Evolutionary conservation across 352 stramenopile genomes (phyloP), one percentile per base, ranked within the genome.

Genomic region (Phytophthora meadii): DNA sequence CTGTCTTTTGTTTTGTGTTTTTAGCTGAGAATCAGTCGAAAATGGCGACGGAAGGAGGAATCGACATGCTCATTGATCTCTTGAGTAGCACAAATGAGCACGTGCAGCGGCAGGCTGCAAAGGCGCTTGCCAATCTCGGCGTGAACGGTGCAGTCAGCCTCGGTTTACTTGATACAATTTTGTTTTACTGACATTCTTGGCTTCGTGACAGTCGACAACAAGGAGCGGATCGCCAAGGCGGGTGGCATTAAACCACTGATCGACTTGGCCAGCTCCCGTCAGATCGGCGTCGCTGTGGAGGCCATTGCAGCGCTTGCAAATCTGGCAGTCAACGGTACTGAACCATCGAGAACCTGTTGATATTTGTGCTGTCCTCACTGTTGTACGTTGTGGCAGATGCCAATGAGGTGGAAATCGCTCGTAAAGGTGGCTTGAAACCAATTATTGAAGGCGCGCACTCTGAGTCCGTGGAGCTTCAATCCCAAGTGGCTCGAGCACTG

Each of bases 231-330:
- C 52, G 90, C 92, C 15, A 92, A 95, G 56, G 90, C 88, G 7
- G 91, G 91, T 5, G 94, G 92, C 36, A 97, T 98, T 63, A 82
- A 85, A 54, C 92, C 92, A 19, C 83, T 96, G 42, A 94, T 96
- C 56, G 65, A 81, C 41, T 77, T 94, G 46, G 84, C 86, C 32
- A 91, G 78, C 71, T 94, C 88, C 45, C 89, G 82, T 55, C 85
- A 94, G 55, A 89, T 95, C 30, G 85, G 77, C 39, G 93, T 98
- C 24, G 81, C 82, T 0, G 87, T 98, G 15, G 93, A 98, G 64
- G 93, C 94, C 32, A 93, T 98, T 44, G 94, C 94, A n/a, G 94
- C 94, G 19, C 76, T 98, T 19, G 94, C 94, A 51, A 98, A 98
- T 68, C 70, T 98, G 34, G 95, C 95, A 11, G 95, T 98, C 15